phyloP scores from a whole-genome alignment of 805 yeast species.

The Starmera dryadoides region DNA sequence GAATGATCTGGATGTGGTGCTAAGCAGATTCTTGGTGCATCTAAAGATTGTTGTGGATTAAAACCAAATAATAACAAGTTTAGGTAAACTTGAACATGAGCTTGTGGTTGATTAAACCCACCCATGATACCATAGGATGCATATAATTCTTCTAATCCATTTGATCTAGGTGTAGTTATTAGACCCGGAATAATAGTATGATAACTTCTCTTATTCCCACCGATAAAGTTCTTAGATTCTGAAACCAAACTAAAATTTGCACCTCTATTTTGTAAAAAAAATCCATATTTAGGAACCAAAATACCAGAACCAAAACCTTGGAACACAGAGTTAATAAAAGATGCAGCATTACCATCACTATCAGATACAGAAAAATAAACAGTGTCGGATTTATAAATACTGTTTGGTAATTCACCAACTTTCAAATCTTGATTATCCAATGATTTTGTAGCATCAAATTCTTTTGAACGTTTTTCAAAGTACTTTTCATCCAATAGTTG shows the following conservation, averaged over 20 bases:
- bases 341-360: conserved; percentile 68
- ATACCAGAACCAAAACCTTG: conserved; percentile 66
- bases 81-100: conserved; percentile 70
- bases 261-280: conserved; percentile 70
- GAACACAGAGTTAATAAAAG: conserved; percentile 72
- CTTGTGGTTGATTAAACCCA: conserved; percentile 82
- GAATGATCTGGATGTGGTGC: conserved; percentile 39
- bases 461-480: conserved; percentile 40
- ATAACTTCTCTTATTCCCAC: conserved; percentile 66
- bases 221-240: conserved; percentile 51
- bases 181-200: conserved; percentile 83
- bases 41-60: conserved; percentile 68
- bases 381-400: conserved; percentile 56
- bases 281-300: conserved; percentile 57
- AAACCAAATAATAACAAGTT: conserved; percentile 57
- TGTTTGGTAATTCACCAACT: conserved; percentile 48
- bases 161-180: conserved; percentile 42
- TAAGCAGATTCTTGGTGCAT: conserved; percentile 67
- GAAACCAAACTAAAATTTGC: conserved; percentile 61
- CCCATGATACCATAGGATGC: conserved; percentile 84
- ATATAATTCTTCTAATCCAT: conserved; percentile 38
- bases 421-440: conserved; percentile 34
- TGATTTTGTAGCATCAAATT: conserved; percentile 33
- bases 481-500: conserved; percentile 41
- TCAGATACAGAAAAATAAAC: conserved; percentile 64